phyloP scores from a whole-genome alignment of 164 flowering plant genomes.

The Cinnamomum micranthum region DNA sequence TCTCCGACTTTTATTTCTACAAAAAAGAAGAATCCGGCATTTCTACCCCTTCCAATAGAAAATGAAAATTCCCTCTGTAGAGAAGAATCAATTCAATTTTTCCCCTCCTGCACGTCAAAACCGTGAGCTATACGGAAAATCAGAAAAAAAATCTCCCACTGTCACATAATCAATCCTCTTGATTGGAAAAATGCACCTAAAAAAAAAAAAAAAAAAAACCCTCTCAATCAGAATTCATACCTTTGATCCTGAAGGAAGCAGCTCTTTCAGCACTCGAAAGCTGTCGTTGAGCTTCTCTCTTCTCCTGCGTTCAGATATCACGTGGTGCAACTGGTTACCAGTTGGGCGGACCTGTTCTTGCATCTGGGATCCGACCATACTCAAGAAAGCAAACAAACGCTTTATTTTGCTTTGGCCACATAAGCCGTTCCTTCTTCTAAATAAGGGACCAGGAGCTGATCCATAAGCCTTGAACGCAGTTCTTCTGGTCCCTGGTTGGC shows the following conservation, averaged over 20 bases:
- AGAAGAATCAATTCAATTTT: too few relatives aligned
- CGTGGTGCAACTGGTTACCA: constrained; percentile 57
- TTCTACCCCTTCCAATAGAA: fast-evolving
- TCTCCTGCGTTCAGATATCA: constrained; percentile 77
- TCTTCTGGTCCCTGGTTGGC: not conserved
- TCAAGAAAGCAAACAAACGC: constrained; percentile 36
- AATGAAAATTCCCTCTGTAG: too few relatives aligned
- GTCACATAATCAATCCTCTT: too few relatives aligned
- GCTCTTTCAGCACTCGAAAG: constrained; percentile 57
- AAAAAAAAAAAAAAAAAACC: too few relatives aligned
- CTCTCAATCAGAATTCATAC: constrained; percentile 25
- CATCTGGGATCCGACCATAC: constrained; percentile 25
- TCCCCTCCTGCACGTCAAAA: too few relatives aligned
- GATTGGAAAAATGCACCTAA: too few relatives aligned
- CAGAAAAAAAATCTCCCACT: too few relatives aligned
- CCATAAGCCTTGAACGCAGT: constrained; percentile 51
- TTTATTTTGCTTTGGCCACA: constrained; percentile 36
- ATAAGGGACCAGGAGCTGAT: constrained; percentile 9
- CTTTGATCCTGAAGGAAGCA: constrained; percentile 88
- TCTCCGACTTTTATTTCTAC: too few relatives aligned
- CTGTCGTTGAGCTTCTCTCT: constrained; percentile 80
- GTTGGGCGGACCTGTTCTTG: constrained; percentile 33
- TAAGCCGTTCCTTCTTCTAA: constrained; percentile 3
- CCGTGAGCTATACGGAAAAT: too few relatives aligned
- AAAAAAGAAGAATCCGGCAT: too few relatives aligned